Evolutionary conservation across 345 rosid genomes (phyloP), one percentile per base, ranked within the genome.

Genomic region (Gossypium bickii): DNA sequence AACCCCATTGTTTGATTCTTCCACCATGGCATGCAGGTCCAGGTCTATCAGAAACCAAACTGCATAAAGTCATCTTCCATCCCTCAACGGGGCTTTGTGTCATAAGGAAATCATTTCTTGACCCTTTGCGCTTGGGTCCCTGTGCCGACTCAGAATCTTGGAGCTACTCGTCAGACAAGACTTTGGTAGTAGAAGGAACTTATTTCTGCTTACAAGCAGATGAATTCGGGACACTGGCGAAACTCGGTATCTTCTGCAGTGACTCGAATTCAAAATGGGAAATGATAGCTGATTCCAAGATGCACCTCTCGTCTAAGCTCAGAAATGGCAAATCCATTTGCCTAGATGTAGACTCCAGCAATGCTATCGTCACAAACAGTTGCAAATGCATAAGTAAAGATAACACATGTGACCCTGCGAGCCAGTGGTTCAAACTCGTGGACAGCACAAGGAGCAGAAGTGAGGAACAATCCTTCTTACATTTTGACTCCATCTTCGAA

Each of bases 41-140:
- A 56, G 96, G 94, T 55, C 2, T 85, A 22, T 80, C 87, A 6
- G 88, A 90, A 78, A 82, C 76, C 45, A 75, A 58, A 62, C 70
- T 53, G 86, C 91, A 93, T 79, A 86, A 84, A 82, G 80, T 92
- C 81, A 88, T 94, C 63, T 89, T 87, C 78, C 99, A 71, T 79
- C 98, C 97, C 3, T 61, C 71, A 68, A 91, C 98, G 0, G 99
- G 98, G 25, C 88, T 90, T 0, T 95, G 98, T 49, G 66, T 95
- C 18, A 79, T 73, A 22, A 75, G 89, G 67, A 90, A 76, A 45
- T 82, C 93, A n/a, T 17, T 68, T 49, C 0, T 74, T 11, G 89
- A 84, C 5, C 83, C 85, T 9, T 59, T 91, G 49, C 82, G 65
- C 9, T 82, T 94, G 77, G 97, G 98, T 25, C 84, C 90, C 1